A percentile compares a stretch with the other conserved stretches of the same genome.
Evolutionary conservation across 768 basidiomycete genomes (phyloP).

Genomic region (Tulasnella sp.): DNA sequence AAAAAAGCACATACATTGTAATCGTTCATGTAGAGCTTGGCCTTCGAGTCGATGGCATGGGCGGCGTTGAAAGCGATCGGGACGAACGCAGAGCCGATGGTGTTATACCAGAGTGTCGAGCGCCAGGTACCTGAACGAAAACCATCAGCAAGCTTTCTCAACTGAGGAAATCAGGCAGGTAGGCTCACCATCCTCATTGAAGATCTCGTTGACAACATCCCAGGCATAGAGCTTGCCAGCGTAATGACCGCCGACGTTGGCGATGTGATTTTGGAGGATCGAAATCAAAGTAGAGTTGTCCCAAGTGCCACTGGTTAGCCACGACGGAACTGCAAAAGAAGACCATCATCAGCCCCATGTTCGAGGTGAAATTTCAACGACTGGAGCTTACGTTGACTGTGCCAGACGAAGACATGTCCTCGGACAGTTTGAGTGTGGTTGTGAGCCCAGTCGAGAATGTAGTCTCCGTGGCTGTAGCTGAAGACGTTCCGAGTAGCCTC

Average conservation of each 20-base stretch:
- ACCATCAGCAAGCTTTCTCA: neutral
- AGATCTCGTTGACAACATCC: constrained; percentile 48
- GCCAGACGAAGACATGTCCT: constrained; percentile 29
- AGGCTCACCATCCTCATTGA: constrained; percentile 40
- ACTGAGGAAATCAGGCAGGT: neutral
- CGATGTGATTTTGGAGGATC: constrained; percentile 39
- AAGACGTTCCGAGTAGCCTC: neutral
- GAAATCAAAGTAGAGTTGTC: constrained; percentile 15
- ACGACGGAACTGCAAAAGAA: neutral
- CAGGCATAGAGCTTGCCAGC: constrained; percentile 40
- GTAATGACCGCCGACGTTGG: constrained; percentile 41
- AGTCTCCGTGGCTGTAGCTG: neutral
- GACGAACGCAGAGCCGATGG: constrained; percentile 37
- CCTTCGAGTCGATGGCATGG: constrained; percentile 40
- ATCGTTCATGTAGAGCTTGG: constrained; percentile 43
- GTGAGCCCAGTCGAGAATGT: constrained; percentile 1
- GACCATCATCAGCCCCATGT: neutral
- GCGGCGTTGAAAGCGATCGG: constrained; percentile 36
- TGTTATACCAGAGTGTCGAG: constrained; percentile 42
- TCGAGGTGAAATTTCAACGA: no score
- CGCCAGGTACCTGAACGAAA: constrained; percentile 25
- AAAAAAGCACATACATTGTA: constrained; percentile 7
- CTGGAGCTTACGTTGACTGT: constrained; percentile 43
- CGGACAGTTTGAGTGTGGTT: neutral
- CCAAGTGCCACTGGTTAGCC: neutral